phyloP scores from a whole-genome alignment of 2,329 filamentous ascomycete species.

The Aspergillus sojae region DNA sequence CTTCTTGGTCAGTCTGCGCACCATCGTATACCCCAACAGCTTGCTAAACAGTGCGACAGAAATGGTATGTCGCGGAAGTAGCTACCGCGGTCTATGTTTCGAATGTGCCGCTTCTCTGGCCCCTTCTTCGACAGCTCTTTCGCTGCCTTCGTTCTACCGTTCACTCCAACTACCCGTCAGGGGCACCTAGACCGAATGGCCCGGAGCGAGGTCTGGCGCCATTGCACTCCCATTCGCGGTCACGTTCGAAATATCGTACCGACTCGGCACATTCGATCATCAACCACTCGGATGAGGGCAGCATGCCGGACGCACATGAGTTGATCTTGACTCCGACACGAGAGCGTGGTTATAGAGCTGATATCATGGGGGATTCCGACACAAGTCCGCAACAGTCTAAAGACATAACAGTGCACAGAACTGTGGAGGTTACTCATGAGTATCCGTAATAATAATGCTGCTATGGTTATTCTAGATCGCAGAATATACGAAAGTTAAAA shows the following conservation, averaged over 20 bases:
- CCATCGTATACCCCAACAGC: background rate
- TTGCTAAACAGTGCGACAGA: background rate
- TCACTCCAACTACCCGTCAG: background rate
- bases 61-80: slow-evolving; percentile 7
- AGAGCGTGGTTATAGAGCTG: background rate
- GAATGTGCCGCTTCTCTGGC: slow-evolving; percentile 5
- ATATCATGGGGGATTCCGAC: background rate
- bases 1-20: background rate
- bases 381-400: background rate
- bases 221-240: background rate
- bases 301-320: background rate
- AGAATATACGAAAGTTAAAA: background rate
- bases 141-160: background rate
- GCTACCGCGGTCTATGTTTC: slow-evolving; percentile 1
- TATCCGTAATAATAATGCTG: background rate
- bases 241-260: background rate
- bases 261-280: background rate
- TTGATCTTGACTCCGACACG: background rate
- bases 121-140: background rate
- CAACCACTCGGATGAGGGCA: background rate
- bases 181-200: background rate
- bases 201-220: background rate
- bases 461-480: background rate
- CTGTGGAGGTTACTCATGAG: background rate
- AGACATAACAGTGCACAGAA: background rate